These are phyloP conservation scores for Fusarium buxicola DNA, from an alignment of 2,329 filamentous ascomycete species.

Conservation along the genomic window DNA sequence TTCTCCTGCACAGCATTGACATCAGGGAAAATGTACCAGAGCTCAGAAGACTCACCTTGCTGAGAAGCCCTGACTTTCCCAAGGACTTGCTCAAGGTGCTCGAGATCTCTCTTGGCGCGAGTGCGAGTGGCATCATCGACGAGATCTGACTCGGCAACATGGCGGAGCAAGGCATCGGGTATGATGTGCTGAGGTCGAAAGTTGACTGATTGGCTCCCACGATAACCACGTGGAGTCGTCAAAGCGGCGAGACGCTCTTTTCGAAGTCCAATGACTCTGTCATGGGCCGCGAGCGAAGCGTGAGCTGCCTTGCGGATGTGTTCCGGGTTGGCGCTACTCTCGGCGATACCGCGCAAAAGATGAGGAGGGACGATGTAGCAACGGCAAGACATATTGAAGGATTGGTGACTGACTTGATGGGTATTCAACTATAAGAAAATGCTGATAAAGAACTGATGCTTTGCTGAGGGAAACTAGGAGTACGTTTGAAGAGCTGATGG, in stretches of 20 bases:
- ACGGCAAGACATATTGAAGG: no score
- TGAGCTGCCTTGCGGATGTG: constrained; percentile 52
- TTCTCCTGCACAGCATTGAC: constrained; percentile 2
- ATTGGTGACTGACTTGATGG: no score
- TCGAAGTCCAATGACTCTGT: constrained; percentile 47
- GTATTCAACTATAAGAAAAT: no score
- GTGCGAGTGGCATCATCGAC: constrained; percentile 54
- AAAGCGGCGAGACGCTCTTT: constrained; percentile 52
- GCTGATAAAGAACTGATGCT: no score
- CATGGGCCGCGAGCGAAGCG: constrained; percentile 50
- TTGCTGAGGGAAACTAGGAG: no score
- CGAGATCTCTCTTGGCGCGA: constrained; percentile 54
- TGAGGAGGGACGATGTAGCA: constrained; percentile 54
- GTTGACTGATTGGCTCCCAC: constrained; percentile 10
- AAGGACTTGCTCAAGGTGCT: constrained; percentile 52
- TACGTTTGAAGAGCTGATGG: no score
- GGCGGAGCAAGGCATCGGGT: constrained; percentile 54
- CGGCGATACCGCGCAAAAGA: constrained; percentile 57
- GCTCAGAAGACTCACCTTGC: constrained; percentile 42
- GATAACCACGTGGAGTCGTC: constrained; percentile 48
- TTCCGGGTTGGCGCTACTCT: constrained; percentile 53
- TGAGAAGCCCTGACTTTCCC: constrained; percentile 35
- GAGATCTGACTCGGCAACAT: constrained; percentile 52
- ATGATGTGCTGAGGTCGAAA: constrained; percentile 49
- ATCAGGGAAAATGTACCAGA: background rate